These are phyloP conservation scores for Boletellus sp. DNA, from an alignment of 768 basidiomycete species.

Conservation along the genomic window DNA sequence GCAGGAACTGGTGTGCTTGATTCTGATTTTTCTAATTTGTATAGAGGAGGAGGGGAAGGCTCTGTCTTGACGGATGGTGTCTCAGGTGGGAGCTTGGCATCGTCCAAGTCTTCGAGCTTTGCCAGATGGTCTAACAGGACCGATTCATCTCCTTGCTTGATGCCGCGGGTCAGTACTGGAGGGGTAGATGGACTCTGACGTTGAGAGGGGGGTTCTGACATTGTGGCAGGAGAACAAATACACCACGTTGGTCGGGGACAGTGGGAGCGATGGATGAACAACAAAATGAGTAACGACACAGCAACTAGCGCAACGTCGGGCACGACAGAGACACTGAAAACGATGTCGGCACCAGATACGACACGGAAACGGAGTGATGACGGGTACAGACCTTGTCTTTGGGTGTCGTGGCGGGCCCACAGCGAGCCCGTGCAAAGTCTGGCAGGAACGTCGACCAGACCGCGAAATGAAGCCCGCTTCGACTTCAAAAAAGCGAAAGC, in stretches of 20 bases:
- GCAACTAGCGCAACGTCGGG: constrained; percentile 19
- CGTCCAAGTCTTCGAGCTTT: constrained; percentile 22
- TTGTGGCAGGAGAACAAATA: constrained; percentile 20
- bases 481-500: constrained; percentile 49
- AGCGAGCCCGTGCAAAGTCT: constrained; percentile 1
- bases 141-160: constrained; percentile 14
- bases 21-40: constrained; percentile 32
- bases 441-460: constrained; percentile 15
- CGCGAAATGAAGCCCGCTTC: constrained; percentile 20
- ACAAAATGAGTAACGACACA: constrained; percentile 23
- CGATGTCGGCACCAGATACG: constrained; percentile 13
- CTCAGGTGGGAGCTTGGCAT: constrained; percentile 25
- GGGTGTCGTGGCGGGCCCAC: constrained; percentile 17
- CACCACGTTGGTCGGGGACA: constrained; percentile 16
- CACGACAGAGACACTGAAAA: constrained; percentile 11
- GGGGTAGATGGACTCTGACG: constrained; percentile 28
- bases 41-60: constrained; percentile 27
- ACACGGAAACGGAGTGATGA: background rate
- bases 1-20: constrained; percentile 35
- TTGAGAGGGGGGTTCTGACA: constrained; percentile 28
- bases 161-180: constrained; percentile 6
- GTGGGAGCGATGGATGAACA: constrained; percentile 12
- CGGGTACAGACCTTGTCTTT: constrained; percentile 20
- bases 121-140: constrained; percentile 4
- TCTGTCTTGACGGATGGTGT: constrained; percentile 29